Percentiles rank a stretch among this genome's conserved stretches.
phyloP scores from a whole-genome alignment of 106 monocot genomes.

The Acanthochlamys bracteata region DNA sequence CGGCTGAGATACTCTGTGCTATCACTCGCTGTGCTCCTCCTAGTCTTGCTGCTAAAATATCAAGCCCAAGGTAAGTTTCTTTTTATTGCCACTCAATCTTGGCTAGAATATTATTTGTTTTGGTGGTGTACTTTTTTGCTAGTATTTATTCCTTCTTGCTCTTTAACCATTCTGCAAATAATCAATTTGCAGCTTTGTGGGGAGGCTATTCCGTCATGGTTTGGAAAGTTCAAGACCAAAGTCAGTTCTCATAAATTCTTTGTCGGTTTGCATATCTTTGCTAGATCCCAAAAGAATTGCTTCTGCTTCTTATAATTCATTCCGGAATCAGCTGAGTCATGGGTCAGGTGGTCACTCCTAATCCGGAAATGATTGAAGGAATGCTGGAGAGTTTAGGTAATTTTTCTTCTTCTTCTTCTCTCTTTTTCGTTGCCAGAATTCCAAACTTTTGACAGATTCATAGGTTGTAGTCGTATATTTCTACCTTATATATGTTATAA shows the following conservation, averaged over 20 bases:
- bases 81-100: not conserved
- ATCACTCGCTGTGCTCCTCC: constrained; percentile 80
- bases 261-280: constrained; percentile 84
- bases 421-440: too few relatives aligned
- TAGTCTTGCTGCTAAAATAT: constrained; percentile 71
- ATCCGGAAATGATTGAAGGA: constrained; percentile 62
- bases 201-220: constrained; percentile 66
- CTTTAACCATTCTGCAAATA: not conserved
- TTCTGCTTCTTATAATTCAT: constrained; percentile 57
- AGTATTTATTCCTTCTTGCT: not conserved
- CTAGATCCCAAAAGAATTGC: constrained; percentile 72
- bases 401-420: not conserved
- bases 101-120: not conserved
- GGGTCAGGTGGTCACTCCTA: constrained; percentile 58
- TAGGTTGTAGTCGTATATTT: too few relatives aligned
- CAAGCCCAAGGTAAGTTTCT: constrained; percentile 50
- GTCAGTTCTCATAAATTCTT: constrained; percentile 75
- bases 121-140: not conserved
- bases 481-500: too few relatives aligned
- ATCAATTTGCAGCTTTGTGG: constrained; percentile 63
- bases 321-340: constrained; percentile 60
- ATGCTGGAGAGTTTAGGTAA: constrained; percentile 70
- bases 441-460: too few relatives aligned
- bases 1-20: constrained; percentile 78
- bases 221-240: constrained; percentile 71